A percentile compares a stretch with the other conserved stretches of the same genome.
Conservation (phyloP, 2,329 filamentous ascomycete species). For the Cercospora janseana region DNA sequence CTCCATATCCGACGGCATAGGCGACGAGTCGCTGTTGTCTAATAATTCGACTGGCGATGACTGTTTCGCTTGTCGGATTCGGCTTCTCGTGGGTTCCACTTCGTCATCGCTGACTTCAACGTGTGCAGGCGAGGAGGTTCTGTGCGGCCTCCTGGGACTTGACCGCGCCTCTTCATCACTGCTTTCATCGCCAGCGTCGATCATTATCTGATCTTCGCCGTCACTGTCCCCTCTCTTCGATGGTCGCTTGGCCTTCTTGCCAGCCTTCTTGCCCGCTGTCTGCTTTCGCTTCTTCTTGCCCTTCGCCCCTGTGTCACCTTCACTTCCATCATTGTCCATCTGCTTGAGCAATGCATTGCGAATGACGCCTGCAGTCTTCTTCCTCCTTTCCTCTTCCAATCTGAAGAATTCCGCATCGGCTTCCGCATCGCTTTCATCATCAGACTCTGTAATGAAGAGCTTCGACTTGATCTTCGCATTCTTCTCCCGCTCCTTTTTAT, state of each 20-base stretch:
- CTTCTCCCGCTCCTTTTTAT: slow-evolving; percentile 72
- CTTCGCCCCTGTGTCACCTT: slow-evolving; percentile 32
- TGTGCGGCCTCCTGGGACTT: not conserved
- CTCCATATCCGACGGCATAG: slow-evolving; percentile 19
- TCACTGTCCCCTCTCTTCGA: slow-evolving; percentile 17
- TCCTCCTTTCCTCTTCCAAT: slow-evolving; percentile 66
- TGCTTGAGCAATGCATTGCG: slow-evolving; percentile 49
- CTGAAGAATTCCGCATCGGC: slow-evolving; percentile 73
- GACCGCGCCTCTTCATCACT: slow-evolving; percentile 1
- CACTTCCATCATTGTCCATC: slow-evolving; percentile 35
- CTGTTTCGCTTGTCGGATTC: slow-evolving; percentile 5
- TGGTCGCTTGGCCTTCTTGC: slow-evolving; percentile 1
- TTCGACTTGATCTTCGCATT: slow-evolving; percentile 78
- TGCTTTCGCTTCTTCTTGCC: slow-evolving; percentile 28
- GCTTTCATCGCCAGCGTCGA: slow-evolving; percentile 17
- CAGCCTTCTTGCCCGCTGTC: slow-evolving; percentile 21
- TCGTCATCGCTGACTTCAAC: slow-evolving; percentile 7
- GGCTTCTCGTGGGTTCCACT: not conserved
- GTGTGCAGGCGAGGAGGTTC: not conserved
- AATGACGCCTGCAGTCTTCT: slow-evolving; percentile 53
- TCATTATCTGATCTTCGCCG: slow-evolving; percentile 25
- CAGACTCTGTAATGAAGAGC: slow-evolving; percentile 75
- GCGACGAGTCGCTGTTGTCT: slow-evolving; percentile 16
- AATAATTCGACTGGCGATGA: slow-evolving; percentile 19
- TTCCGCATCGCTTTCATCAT: slow-evolving; percentile 84